Base-by-base conservation (phyloP, 495 filamentous ascomycete genomes). In the Aspergillus heteromorphus region DNA sequence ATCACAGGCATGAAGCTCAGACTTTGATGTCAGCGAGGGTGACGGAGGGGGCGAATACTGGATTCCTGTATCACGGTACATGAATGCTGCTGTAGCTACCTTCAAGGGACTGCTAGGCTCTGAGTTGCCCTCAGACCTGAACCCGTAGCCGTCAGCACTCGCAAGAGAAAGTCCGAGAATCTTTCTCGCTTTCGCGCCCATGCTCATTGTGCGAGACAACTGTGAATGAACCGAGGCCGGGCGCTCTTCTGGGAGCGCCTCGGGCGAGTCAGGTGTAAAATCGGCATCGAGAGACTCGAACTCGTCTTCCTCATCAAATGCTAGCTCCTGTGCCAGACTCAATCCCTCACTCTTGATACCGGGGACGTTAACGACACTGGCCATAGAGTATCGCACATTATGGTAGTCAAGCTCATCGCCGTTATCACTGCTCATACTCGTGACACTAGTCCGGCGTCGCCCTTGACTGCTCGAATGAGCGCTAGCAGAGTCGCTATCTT, bases 301-400 rank as follows among this genome's bases (percentile, higher is more conserved):
- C 65, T 89, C 87, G 19, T 86, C 86, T 48, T 87, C 87, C 43
- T 88, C 87, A 52, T 89, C 89, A 38, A 95, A 86, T 48, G 85
- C 84, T 54, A 98, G 77, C 75, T 98, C 93, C 59, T 97, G 89
- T 8, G 93, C 93, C 38, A 98, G 72, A 59, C 86, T 93, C 34
- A 91, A 60, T 8, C 87, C 87, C 48, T 84, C 84, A 17, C 73
- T 61, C 62, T 86, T 87, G 9, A 65, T 58, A 4, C 73, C 80
- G 55, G 79, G 73, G 7, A 75, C 77, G 51, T 84, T 82, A 9
- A 69, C 58, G 30, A 73, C 61, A 53, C 72, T 79, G 54, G 86
- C 74, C 31, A 85, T 75, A 10, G 90, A 93, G 64, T 86, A 89
- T 29, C 89, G 81, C 29, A 75, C 70, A 58, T 70, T 70, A 29